These are phyloP conservation scores for Clavariopsis aquatica DNA, from an alignment of 495 filamentous ascomycete species.

Conservation along the genomic window DNA sequence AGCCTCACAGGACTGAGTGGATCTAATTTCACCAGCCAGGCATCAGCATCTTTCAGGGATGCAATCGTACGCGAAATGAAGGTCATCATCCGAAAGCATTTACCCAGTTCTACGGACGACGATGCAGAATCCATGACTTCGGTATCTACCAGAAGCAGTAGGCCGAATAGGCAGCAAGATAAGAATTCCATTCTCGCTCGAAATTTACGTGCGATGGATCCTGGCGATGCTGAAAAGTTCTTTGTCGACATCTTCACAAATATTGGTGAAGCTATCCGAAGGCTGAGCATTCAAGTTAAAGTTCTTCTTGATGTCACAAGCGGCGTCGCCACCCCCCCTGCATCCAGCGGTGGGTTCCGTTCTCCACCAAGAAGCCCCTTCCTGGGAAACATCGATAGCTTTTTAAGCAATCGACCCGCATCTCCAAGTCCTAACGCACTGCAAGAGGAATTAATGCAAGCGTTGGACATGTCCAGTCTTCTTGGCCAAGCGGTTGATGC, in stretches of 20 bases:
- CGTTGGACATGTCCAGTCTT: conserved; percentile 90
- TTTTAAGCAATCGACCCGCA: background rate
- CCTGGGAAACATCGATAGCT: conserved; percentile 34
- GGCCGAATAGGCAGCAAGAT: conserved; percentile 75
- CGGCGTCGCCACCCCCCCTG: conserved; percentile 54
- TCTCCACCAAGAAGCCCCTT: conserved; percentile 37
- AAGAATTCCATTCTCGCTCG: conserved; percentile 88
- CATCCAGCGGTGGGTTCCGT: conserved; percentile 29
- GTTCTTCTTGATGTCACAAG: conserved; percentile 94
- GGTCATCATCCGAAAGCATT: conserved; percentile 75
- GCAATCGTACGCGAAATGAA: conserved; percentile 84
- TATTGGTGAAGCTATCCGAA: conserved; percentile 80
- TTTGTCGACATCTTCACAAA: conserved; percentile 79
- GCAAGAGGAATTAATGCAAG: conserved; percentile 81
- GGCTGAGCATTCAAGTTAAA: conserved; percentile 88
- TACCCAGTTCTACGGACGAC: conserved; percentile 90
- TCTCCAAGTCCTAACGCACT: conserved; percentile 28
- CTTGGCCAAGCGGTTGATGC: conserved; percentile 91
- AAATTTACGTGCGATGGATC: conserved; percentile 81
- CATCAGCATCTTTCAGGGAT: conserved; percentile 84
- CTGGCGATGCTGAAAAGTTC: conserved; percentile 83
- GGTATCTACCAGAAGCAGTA: conserved; percentile 73
- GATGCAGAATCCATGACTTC: conserved; percentile 91
- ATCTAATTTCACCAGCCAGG: conserved; percentile 73
- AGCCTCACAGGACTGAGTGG: conserved; percentile 77